Percentiles rank a stretch among this genome's conserved stretches.
These are phyloP conservation scores for Candida orba DNA, from an alignment of 805 yeast genomes.

Conservation along the genomic window DNA sequence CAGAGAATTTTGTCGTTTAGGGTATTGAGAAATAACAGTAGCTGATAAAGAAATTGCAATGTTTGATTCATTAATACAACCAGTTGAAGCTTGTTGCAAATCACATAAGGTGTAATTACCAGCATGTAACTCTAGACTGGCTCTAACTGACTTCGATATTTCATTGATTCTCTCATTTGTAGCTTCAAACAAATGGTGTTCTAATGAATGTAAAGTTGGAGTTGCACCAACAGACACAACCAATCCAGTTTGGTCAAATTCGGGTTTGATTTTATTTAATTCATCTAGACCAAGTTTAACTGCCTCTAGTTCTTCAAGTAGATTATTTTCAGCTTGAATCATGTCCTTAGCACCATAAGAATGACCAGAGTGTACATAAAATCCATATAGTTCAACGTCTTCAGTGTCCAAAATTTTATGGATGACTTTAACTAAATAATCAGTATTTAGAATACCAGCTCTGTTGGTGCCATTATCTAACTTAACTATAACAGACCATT, in stretches of 20 bases:
- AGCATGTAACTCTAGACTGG: conserved; percentile 65
- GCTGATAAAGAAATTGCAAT: conserved; percentile 51
- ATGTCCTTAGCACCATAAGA: conserved; percentile 46
- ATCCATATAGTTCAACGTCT: conserved; percentile 47
- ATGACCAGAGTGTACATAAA: conserved; percentile 78
- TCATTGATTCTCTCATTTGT: conserved; percentile 9
- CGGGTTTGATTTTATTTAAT: conserved; percentile 28
- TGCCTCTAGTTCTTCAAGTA: conserved; percentile 50
- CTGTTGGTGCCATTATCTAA: conserved; percentile 66
- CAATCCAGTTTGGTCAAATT: conserved; percentile 33
- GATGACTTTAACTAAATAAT: conserved; percentile 32
- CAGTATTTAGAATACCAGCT: conserved; percentile 46
- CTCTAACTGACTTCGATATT: conserved; percentile 24
- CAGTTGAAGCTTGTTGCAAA: conserved; percentile 70
- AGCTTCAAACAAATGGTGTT: conserved; percentile 18
- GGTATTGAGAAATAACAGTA: conserved; percentile 53
- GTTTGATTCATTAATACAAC: conserved; percentile 38
- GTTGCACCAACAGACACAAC: conserved; percentile 74
- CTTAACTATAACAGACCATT: conserved; percentile 64
- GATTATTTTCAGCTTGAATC: conserved; percentile 38
- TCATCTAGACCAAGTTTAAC: conserved; percentile 45
- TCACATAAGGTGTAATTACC: conserved; percentile 74
- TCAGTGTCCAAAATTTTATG: conserved; percentile 23
- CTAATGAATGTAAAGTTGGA: conserved; percentile 65
- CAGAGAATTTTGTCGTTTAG: conserved; percentile 41